These are phyloP conservation scores for Cutaneotrichosporon sp. DNA, from an alignment of 1,284 basidiomycete genomes.

Conservation along the genomic window DNA sequence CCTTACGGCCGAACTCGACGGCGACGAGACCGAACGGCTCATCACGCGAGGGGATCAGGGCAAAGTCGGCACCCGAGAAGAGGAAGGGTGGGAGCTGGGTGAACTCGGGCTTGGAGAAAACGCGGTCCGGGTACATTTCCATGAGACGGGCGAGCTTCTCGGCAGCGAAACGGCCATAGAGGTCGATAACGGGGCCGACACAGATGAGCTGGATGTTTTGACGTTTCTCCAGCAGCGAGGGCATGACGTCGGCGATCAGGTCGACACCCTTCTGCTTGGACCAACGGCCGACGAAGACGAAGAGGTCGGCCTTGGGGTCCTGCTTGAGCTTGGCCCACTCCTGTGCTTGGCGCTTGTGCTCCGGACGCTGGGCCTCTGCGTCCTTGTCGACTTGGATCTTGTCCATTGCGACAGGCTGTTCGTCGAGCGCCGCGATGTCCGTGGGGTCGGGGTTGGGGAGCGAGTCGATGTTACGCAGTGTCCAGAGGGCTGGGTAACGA, in stretches of 20 bases:
- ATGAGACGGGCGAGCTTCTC: constrained; percentile 86
- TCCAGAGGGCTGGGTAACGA: constrained; percentile 90
- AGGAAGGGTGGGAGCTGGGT: constrained; percentile 87
- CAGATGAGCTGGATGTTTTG: constrained; percentile 79
- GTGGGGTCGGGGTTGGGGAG: constrained; percentile 86
- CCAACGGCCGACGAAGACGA: constrained; percentile 94
- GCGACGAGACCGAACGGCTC: constrained; percentile 92
- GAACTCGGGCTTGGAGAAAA: constrained; percentile 90
- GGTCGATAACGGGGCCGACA: constrained; percentile 88
- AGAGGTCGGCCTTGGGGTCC: constrained; percentile 80
- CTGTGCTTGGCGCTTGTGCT: constrained; percentile 83
- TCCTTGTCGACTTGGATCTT: constrained; percentile 73
- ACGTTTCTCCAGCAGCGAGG: constrained; percentile 78
- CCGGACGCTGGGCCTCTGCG: constrained; percentile 83
- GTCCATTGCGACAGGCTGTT: constrained; percentile 66
- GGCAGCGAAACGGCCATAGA: constrained; percentile 89
- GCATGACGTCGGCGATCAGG: constrained; percentile 90
- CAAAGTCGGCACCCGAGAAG: constrained; percentile 91
- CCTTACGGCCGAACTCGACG: constrained; percentile 91
- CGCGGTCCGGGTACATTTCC: constrained; percentile 90
- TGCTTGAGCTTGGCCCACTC: constrained; percentile 90
- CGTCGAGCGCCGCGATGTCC: constrained; percentile 86
- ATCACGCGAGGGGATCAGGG: constrained; percentile 87
- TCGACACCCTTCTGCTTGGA: constrained; percentile 96
- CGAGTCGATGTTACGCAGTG: constrained; percentile 88